These are phyloP conservation scores for Aspergillus puulaauensis DNA, from an alignment of 2,329 filamentous ascomycete genomes.

Conservation along the genomic window DNA sequence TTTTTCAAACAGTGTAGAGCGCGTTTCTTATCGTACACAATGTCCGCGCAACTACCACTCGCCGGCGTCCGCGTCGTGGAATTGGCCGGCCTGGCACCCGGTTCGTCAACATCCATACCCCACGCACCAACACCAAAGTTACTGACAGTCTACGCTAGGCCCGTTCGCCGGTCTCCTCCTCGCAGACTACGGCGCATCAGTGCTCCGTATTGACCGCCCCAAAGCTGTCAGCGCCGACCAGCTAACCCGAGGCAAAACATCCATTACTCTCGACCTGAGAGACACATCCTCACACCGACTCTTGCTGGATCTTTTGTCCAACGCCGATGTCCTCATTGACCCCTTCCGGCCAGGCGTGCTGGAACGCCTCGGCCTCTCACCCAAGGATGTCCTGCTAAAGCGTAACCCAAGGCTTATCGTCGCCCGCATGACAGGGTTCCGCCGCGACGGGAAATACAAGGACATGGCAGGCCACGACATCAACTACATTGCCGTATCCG, in stretches of 20 bases:
- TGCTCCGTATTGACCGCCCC: conserved; percentile 78
- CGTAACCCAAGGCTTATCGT: conserved; percentile 76
- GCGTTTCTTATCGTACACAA: neutral
- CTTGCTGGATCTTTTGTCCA: conserved; percentile 62
- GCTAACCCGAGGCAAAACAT: conserved; percentile 77
- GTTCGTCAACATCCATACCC: conserved; percentile 36
- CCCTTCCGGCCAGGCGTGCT: conserved; percentile 90
- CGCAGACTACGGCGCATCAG: conserved; percentile 82
- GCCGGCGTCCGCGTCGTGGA: conserved; percentile 63
- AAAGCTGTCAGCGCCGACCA: conserved; percentile 61
- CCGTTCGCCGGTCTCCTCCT: conserved; percentile 88
- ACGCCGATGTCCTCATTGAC: conserved; percentile 81
- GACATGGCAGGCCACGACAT: conserved; percentile 94
- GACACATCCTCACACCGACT: conserved; percentile 62
- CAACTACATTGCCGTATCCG: conserved; percentile 90
- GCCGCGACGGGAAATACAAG: conserved; percentile 80
- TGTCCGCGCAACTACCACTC: conserved; percentile 53
- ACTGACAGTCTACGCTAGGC: conserved; percentile 50
- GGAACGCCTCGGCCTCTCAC: conserved; percentile 77
- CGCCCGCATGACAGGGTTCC: conserved; percentile 84
- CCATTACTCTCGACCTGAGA: conserved; percentile 78
- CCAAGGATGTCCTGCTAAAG: conserved; percentile 61
- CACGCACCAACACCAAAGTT: neutral
- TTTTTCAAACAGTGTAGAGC: neutral
- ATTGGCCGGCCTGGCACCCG: conserved; percentile 66